phyloP scores from a whole-genome alignment of 768 basidiomycete species.

The Trametopsis cervina region DNA sequence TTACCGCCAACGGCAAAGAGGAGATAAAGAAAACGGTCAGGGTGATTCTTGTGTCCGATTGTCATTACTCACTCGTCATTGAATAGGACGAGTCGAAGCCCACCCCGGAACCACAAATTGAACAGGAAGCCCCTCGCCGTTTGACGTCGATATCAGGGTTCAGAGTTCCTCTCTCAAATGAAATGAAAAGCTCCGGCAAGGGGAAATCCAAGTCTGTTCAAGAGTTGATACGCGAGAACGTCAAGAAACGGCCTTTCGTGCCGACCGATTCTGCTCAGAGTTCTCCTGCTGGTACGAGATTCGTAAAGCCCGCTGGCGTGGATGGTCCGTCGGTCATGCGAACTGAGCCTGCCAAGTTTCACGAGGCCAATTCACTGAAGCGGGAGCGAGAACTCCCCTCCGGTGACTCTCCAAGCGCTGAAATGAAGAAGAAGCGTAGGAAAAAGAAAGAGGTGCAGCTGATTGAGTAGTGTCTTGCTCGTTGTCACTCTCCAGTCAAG shows the following conservation, averaged over 20 bases:
- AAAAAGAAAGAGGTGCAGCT: constrained; percentile 2
- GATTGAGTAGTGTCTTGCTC: neutral
- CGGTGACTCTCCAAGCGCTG: neutral
- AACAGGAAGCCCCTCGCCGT: no score
- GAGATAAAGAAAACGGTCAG: constrained; percentile 26
- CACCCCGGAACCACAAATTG: no score
- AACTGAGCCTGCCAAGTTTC: no score
- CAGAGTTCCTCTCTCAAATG: constrained; percentile 14
- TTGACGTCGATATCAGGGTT: constrained; percentile 24
- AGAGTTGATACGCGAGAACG: constrained; percentile 19
- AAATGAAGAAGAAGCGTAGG: constrained; percentile 6
- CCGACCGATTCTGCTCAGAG: neutral
- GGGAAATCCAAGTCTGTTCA: constrained; percentile 18
- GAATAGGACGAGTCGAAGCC: constrained; percentile 9
- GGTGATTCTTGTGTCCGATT: constrained; percentile 12
- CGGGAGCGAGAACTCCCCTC: constrained; percentile 10
- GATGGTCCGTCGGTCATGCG: constrained; percentile 31
- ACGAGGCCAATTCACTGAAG: no score
- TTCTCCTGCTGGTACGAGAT: constrained; percentile 17
- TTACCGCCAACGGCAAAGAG: constrained; percentile 44
- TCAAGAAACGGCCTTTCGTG: constrained; percentile 7
- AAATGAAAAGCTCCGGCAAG: no score
- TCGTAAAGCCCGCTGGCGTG: constrained; percentile 53
- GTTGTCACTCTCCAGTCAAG: neutral
- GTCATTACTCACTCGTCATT: constrained; percentile 9